Evolutionary conservation across 2,329 filamentous ascomycete genomes (phyloP), one percentile per base, ranked within the genome.

Genomic region (Fusarium nelsonii): DNA sequence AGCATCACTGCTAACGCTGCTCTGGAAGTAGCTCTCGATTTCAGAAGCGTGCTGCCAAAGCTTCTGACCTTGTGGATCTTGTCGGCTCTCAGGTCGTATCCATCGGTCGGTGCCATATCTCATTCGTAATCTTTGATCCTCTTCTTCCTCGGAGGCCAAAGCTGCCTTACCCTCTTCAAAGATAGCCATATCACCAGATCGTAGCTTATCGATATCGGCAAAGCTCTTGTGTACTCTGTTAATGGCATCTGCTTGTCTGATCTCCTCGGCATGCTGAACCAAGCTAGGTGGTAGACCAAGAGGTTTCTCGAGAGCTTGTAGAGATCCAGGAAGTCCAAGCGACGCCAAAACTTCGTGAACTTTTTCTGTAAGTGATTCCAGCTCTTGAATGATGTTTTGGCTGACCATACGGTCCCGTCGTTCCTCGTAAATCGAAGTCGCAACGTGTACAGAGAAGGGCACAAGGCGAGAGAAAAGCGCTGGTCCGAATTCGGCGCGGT

Each of bases 301-400:
- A 0, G 96, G 96, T 77, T 97, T 98, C 77, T 99, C 96, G 1
- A 98, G 84, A 0, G 96, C 96, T 77, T 99, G 96, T 6, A 99
- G 81, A 2, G 95, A 97, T 0, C 96, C 96, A 0, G 96, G 96
- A 0, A 99, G 86, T 61, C 97, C 96, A 15, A 98, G 83, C 0
- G 91, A 94, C 18, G 92, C 89, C 23, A 98, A 82, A 1, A 94
- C 82, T 71, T 93, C 90, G 74, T 97, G 92, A 0, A 98, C 85
- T 67, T 90, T 89, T 62, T 91, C 89, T 0, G 93, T 97, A 72
- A 98, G 85, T 0, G 84, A 85, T 73, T 98, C 94, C 6, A 98
- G 83, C 75, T 97, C 91, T 28, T 91, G 90, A 49, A 97, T 91
- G 33, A 98, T 93, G 51, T 88, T 92, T 70, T 93, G 92, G 76